phyloP scores from a whole-genome alignment of 306 rosid genomes.

The Neltuma alba region DNA sequence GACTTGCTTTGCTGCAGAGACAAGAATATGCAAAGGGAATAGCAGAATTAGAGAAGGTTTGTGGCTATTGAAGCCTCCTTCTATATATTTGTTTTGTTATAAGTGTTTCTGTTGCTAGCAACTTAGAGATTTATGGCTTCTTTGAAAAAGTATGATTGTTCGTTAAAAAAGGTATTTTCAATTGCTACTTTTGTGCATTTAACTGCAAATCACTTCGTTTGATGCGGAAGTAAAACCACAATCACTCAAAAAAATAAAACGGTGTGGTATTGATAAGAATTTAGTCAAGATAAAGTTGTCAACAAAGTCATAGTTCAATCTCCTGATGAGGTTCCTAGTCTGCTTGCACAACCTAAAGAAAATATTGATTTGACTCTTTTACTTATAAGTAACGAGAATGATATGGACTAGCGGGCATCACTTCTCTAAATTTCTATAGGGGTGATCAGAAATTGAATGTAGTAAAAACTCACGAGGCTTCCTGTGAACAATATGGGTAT shows the following conservation, averaged over 20 bases:
- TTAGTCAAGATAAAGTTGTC: background rate
- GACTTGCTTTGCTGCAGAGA: conserved; percentile 72
- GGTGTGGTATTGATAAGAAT: background rate
- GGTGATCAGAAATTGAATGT: background rate
- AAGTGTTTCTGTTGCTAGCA: conserved; percentile 2
- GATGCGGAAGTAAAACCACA: conserved; percentile 2
- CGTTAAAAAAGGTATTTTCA: background rate
- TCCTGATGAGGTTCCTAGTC: background rate
- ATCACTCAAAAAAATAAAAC: background rate
- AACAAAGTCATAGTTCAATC: background rate
- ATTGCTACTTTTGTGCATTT: conserved; percentile 16
- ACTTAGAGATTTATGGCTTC: conserved; percentile 9
- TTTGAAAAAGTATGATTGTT: conserved; percentile 3
- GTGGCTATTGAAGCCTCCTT: conserved; percentile 29
- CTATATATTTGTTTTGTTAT: conserved; percentile 30
- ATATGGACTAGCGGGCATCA: background rate
- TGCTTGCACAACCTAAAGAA: background rate
- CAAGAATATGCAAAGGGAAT: conserved; percentile 70
- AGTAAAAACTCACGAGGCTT: background rate
- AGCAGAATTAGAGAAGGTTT: conserved; percentile 78
- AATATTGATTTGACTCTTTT: background rate
- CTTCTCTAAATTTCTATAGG: background rate
- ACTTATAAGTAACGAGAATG: background rate
- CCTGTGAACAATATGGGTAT: background rate
- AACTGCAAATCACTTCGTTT: background rate